Percentiles rank a stretch among this genome's conserved stretches.
Conservation (phyloP, 2,329 filamentous ascomycete genomes). For the Aspergillus pseudoterreus region DNA sequence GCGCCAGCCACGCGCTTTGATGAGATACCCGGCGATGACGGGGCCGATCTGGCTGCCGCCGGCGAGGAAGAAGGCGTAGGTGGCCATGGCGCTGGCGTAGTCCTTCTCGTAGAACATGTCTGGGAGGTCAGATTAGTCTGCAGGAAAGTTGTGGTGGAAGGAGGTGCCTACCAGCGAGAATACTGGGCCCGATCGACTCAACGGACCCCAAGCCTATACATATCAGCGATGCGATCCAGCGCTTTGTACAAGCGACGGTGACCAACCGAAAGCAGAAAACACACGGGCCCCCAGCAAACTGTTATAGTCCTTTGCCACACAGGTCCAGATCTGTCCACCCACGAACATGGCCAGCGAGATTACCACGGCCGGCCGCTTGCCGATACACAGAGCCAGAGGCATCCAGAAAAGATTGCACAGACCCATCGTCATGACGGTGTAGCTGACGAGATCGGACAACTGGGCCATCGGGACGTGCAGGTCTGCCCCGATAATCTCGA, state of each 20-base stretch:
- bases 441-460: constrained; percentile 19
- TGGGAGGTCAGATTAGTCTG: constrained; percentile 4
- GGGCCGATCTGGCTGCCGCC: constrained; percentile 34
- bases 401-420: constrained; percentile 34
- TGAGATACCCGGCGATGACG: constrained; percentile 33
- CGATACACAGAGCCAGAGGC: constrained; percentile 34
- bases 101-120: constrained; percentile 25
- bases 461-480: constrained; percentile 16
- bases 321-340: constrained; percentile 28
- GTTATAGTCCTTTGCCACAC: constrained; percentile 27
- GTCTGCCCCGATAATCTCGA: constrained; percentile 18
- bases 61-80: constrained; percentile 30
- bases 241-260: not conserved
- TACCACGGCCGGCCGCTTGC: constrained; percentile 34
- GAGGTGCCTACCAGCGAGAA: constrained; percentile 24
- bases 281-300: constrained; percentile 31
- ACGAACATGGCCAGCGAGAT: constrained; percentile 30
- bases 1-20: constrained; percentile 32
- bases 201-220: constrained; percentile 22
- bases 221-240: not conserved
- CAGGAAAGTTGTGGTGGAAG: not conserved
- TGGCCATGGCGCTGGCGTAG: constrained; percentile 30
- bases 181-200: constrained; percentile 32
- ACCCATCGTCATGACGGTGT: constrained; percentile 24
- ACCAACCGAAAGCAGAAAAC: constrained; percentile 28